Evolutionary conservation across 164 flowering plant genomes (phyloP).

Genomic region (Cinnamomum micranthum): DNA sequence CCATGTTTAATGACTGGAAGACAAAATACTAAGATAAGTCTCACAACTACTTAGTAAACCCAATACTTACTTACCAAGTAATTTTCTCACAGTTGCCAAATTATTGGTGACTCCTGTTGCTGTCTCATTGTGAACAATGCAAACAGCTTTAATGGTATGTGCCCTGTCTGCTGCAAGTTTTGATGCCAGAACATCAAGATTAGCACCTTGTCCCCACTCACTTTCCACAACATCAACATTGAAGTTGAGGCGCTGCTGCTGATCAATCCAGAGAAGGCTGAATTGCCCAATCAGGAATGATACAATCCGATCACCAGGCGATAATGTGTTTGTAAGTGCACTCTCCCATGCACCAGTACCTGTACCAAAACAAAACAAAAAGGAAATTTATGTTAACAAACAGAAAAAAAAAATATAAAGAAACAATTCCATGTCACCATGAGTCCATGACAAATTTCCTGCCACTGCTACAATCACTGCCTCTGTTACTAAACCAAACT

Average conservation of each 20-base stretch:
- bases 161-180: slow-evolving; percentile 74
- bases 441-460: too few species aligned
- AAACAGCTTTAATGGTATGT: slow-evolving; percentile 89
- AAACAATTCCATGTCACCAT: too few species aligned
- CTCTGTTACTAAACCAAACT: too few species aligned
- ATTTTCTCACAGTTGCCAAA: slow-evolving; percentile 68
- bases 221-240: slow-evolving; percentile 92
- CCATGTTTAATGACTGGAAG: background rate
- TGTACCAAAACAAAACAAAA: slow-evolving; percentile 12
- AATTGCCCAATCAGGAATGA: slow-evolving; percentile 95
- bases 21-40: background rate
- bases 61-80: slow-evolving; percentile 60
- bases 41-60: background rate
- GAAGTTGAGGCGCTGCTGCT: slow-evolving; percentile 90
- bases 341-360: slow-evolving; percentile 99
- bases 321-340: slow-evolving; percentile 89
- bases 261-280: slow-evolving; percentile 97
- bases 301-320: slow-evolving; percentile 83
- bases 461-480: too few species aligned
- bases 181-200: slow-evolving; percentile 71
- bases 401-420: background rate
- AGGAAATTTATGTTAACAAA: background rate
- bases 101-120: slow-evolving; percentile 98
- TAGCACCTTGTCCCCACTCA: slow-evolving; percentile 93
- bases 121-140: slow-evolving; percentile 95